Conservation (phyloP, 495 filamentous ascomycete species). For the Neurospora sp. region DNA sequence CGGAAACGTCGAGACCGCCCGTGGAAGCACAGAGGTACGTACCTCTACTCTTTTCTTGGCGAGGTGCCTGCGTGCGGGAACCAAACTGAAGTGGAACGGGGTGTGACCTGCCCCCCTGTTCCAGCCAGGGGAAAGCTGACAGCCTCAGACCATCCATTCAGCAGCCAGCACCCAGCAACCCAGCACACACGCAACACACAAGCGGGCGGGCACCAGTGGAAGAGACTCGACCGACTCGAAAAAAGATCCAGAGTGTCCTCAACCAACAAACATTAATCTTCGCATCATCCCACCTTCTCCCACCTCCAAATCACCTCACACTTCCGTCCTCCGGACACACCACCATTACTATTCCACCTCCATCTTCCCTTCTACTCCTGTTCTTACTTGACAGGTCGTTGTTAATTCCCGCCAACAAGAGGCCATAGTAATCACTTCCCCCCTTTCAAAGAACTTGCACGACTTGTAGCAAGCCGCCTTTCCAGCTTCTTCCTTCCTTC, state of each 20-base stretch:
- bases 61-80: background rate
- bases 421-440: background rate
- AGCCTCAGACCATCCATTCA: background rate
- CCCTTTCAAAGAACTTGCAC: background rate
- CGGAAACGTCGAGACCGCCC: background rate
- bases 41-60: background rate
- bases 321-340: background rate
- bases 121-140: background rate
- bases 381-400: background rate
- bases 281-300: background rate
- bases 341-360: background rate
- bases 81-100: background rate
- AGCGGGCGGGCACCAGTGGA: background rate
- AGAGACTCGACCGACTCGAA: background rate
- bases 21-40: background rate
- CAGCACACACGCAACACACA: background rate
- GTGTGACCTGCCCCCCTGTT: background rate
- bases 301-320: background rate
- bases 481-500: constrained; percentile 15
- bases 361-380: background rate
- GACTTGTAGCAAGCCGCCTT: background rate
- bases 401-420: background rate
- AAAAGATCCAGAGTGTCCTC: constrained; percentile 11
- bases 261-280: background rate
- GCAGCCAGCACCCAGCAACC: background rate